Conservation (phyloP, 148 eudicot genomes). For the Selenicereus undatus region DNA sequence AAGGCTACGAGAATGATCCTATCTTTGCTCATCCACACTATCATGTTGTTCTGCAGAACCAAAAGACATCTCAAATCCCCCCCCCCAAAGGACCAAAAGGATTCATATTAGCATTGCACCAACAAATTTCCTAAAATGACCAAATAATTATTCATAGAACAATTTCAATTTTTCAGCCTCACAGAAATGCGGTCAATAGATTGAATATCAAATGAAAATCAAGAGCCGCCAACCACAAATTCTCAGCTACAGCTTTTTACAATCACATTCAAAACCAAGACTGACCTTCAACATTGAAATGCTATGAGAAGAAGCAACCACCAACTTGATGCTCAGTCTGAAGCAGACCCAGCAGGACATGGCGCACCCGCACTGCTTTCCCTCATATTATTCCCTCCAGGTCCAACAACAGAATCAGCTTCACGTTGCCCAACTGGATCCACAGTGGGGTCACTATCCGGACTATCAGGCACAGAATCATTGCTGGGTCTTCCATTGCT, state of each 20-base stretch:
- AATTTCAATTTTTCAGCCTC: background rate
- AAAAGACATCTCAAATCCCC: background rate
- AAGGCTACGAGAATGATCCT: too few relatives aligned
- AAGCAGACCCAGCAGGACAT: conserved; percentile 48
- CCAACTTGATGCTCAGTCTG: conserved; percentile 29
- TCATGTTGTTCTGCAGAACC: background rate
- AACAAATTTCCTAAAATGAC: conserved; percentile 5
- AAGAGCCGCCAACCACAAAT: background rate
- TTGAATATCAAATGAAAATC: background rate
- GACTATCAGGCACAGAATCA: conserved; percentile 39
- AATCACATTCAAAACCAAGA: background rate
- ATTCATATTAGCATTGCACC: conserved; percentile 8
- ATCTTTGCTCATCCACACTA: background rate
- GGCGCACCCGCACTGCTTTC: conserved; percentile 40
- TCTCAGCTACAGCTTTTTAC: background rate
- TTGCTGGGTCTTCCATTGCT: conserved; percentile 33
- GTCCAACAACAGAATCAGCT: conserved; percentile 10
- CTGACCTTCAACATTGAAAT: conserved; percentile 42
- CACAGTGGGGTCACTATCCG: conserved; percentile 37
- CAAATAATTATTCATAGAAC: background rate
- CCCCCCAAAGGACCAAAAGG: background rate
- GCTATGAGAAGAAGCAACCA: conserved; percentile 32
- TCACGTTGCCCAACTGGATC: conserved; percentile 29
- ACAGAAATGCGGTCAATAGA: background rate
- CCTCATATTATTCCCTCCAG: conserved; percentile 27